Evolutionary conservation across 257 asterid genomes (phyloP), one percentile per base, ranked within the genome.

Genomic region (Scutellaria galericulata): DNA sequence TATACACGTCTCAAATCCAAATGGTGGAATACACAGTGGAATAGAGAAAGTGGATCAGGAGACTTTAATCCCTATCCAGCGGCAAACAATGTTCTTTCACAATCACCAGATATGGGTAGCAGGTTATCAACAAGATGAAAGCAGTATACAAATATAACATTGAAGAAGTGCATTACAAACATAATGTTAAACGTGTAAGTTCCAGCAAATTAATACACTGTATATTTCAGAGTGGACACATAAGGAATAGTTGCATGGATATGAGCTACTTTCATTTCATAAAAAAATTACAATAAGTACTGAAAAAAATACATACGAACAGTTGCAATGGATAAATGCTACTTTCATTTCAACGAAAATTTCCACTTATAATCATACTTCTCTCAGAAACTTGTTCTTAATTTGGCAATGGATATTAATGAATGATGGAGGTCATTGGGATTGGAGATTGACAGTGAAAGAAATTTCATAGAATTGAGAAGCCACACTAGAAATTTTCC

Each of bases 301-400:
- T 11, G 10, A 57, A 10, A 27, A 57, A 31, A 41, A 57, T 57
- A 57, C 64, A 57, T 57, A 57, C 12, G 18, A 58, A 58, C 37
- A 6, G 45, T 31, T 57, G 45, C 44, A 58, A 12, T 31, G 64
- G 20, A 31, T 58, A 58, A 12, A 31, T 58, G 45, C 45, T 37
- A 58, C 64, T 58, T 12, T 35, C 64, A 27, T 58, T 31, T 31
- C 64, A 58, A 58, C 45, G 13, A 11, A 27, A 45, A 58, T 31
- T 27, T 57, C 44, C 64, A 57, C 13, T 11, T 13, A 45, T 12
- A 27, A 31, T 57, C 42, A 12, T 13, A 12, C 18, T 27, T 10
- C 13, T 12, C 20, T 11, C 44, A 57, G 42, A 27, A 5, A 31
- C 7, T 13, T 57, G 20, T 57, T 57, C 64, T 12, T 27, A 27